These are phyloP conservation scores for Alloteropsis angusta DNA, from an alignment of 202 grass and related monocot genomes.

Conservation along the genomic window DNA sequence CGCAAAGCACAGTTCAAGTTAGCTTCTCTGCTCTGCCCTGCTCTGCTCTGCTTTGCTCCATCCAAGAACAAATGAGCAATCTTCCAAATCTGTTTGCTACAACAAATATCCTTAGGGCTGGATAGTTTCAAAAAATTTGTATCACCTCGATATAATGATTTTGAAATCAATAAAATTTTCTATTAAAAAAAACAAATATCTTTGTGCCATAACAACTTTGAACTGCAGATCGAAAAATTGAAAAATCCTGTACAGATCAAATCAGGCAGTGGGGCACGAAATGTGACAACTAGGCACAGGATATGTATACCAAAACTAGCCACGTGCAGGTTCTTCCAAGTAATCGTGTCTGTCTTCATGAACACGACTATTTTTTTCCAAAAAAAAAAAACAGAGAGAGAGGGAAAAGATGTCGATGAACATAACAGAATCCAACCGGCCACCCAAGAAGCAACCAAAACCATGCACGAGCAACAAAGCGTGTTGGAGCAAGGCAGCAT, in stretches of 20 bases:
- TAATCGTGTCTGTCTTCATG: background rate
- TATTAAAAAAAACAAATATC: too few relatives aligned
- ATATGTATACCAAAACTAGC: background rate
- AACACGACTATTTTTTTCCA: too few relatives aligned
- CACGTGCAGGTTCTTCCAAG: background rate
- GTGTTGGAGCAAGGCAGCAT: background rate
- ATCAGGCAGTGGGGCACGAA: background rate
- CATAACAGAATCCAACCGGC: constrained; percentile 11
- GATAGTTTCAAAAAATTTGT: too few relatives aligned
- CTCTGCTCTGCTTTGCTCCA: too few relatives aligned
- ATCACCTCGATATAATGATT: too few relatives aligned
- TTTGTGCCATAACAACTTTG: too few relatives aligned
- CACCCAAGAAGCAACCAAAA: constrained; percentile 10
- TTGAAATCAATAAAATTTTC: too few relatives aligned
- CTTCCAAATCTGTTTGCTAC: too few relatives aligned
- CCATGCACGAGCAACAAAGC: constrained; percentile 15
- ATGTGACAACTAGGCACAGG: background rate
- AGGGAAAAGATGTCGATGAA: background rate
- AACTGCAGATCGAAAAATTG: background rate
- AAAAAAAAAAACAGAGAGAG: background rate
- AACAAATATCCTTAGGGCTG: too few relatives aligned
- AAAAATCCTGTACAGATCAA: background rate
- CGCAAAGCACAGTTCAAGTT: too few relatives aligned
- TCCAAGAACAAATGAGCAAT: background rate
- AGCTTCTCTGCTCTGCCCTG: too few relatives aligned